Evolutionary conservation across 2,329 filamentous ascomycete species (phyloP).

Genomic region (Sporothrix globosa): DNA sequence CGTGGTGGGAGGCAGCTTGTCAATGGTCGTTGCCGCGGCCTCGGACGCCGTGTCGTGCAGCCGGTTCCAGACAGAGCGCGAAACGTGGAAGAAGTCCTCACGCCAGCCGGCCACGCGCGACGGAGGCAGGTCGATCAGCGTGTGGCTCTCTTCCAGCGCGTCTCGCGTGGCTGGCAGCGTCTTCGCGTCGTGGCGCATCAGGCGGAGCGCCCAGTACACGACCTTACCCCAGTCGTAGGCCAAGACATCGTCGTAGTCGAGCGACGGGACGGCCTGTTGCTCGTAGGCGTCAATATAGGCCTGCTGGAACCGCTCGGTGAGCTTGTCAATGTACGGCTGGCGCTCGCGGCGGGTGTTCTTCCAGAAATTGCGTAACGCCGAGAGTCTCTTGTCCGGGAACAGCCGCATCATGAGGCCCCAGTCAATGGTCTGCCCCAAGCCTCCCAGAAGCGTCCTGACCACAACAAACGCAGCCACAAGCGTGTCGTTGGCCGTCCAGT

Average conservation of each 20-base stretch:
- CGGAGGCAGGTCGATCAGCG: conserved; percentile 42
- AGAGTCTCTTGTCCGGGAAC: conserved; percentile 58
- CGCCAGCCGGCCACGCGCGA: conserved; percentile 51
- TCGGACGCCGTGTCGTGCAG: conserved; percentile 59
- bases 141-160: conserved; percentile 51
- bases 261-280: conserved; percentile 59
- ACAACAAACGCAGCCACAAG: conserved; percentile 62
- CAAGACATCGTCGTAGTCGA: conserved; percentile 66
- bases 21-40: conserved; percentile 47
- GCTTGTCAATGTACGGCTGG: conserved; percentile 56
- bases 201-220: conserved; percentile 67
- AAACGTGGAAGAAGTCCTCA: conserved; percentile 59
- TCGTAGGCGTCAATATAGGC: conserved; percentile 69
- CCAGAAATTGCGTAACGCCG: conserved; percentile 61
- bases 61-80: conserved; percentile 60
- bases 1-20: conserved; percentile 25
- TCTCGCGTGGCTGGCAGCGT: conserved; percentile 54
- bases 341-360: conserved; percentile 54
- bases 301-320: conserved; percentile 66
- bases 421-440: conserved; percentile 61
- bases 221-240: conserved; percentile 70
- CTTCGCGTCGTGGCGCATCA: conserved; percentile 51
- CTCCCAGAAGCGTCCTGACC: conserved; percentile 62
- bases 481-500: conserved; percentile 50
- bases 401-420: conserved; percentile 62